These are phyloP conservation scores for Salix koriyanagi DNA, from an alignment of 345 rosid species.

Conservation along the genomic window DNA sequence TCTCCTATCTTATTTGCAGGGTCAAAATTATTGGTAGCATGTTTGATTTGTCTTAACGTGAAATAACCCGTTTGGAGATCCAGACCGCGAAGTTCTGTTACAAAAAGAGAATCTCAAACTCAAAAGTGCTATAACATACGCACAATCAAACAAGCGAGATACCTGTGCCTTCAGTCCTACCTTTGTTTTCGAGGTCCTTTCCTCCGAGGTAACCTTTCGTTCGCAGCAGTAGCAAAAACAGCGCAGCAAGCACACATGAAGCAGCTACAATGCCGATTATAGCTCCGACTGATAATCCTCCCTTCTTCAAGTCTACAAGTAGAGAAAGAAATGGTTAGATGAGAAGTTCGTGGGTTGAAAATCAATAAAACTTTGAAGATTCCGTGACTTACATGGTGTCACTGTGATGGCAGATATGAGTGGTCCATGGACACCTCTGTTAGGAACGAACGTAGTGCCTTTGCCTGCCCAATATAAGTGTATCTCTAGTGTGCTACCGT, in stretches of 20 bases:
- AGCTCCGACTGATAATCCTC: constrained; percentile 55
- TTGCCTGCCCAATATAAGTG: constrained; percentile 80
- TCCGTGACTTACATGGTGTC: constrained; percentile 55
- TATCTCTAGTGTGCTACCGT: constrained; percentile 66
- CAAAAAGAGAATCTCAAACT: neutral
- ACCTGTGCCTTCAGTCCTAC: constrained; percentile 25
- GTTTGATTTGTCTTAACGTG: constrained; percentile 65
- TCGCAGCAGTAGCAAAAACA: constrained; percentile 44
- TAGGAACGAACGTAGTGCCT: constrained; percentile 68
- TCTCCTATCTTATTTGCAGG: constrained; percentile 75
- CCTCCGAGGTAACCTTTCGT: constrained; percentile 49
- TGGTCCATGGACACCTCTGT: constrained; percentile 70
- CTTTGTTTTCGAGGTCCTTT: constrained; percentile 47
- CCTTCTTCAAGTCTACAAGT: constrained; percentile 52
- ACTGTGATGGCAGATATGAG: constrained; percentile 73
- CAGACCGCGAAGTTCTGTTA: constrained; percentile 51
- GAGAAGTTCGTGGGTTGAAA: neutral
- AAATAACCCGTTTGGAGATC: constrained; percentile 75
- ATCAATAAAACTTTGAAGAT: neutral
- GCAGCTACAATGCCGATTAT: constrained; percentile 61
- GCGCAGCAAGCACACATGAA: constrained; percentile 33
- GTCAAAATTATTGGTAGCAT: constrained; percentile 68
- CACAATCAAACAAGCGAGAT: neutral
- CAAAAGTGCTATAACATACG: neutral
- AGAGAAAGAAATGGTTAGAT: neutral